Base-by-base conservation (phyloP, 768 basidiomycete species). In the Lenzites betulinus region DNA sequence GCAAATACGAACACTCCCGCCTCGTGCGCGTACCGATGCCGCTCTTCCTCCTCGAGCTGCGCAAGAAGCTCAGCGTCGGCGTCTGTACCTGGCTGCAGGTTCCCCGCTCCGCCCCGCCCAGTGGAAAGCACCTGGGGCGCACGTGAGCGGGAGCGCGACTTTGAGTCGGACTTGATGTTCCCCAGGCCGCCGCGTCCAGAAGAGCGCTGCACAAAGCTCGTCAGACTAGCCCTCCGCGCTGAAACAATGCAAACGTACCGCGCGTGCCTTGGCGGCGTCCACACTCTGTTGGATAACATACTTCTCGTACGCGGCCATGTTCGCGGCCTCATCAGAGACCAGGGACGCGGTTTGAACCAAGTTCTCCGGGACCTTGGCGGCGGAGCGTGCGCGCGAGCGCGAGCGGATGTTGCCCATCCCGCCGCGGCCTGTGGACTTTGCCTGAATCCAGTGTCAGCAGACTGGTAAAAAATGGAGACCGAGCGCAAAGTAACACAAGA, bases 341-440 rank as follows among this genome's bases (percentile, higher is more conserved):
- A 72, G 74, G 15, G 71, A 59, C 18, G 66, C 66, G 7, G 70
- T 67, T 1, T 72, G 67, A 20, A 63, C 51, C 20, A 51, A 47
- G 30, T 62, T 55, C 36, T 64, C 67, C 12, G 60, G 42, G 33
- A 51, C 54, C 18, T 51, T 30, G 25, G 61, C 49, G 38, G 62
- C 60, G 12, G 57, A 50, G 59, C 73, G 51, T 53, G 85, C 87
- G 36, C 86, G 83, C 23, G 90, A 91, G 0, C 86, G 87, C 1
- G 91, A 89, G 58, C 90, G 86, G 51, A 95, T 86, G 79, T 95
- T 95, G 9, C 93, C 93, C 8, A 82, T 82, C 16, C 93, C 93
- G 26, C 93, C 93, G 51, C 92, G 85, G 12, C 93, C 93, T 43
- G 81, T 81, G 20, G 84, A 86, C 63, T 75, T 77, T 18, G 79